Percentiles rank a stretch among this genome's conserved stretches.
These are phyloP conservation scores for Cyclotella baltica DNA, from an alignment of 108 stramenopile species.

Conservation along the genomic window DNA sequence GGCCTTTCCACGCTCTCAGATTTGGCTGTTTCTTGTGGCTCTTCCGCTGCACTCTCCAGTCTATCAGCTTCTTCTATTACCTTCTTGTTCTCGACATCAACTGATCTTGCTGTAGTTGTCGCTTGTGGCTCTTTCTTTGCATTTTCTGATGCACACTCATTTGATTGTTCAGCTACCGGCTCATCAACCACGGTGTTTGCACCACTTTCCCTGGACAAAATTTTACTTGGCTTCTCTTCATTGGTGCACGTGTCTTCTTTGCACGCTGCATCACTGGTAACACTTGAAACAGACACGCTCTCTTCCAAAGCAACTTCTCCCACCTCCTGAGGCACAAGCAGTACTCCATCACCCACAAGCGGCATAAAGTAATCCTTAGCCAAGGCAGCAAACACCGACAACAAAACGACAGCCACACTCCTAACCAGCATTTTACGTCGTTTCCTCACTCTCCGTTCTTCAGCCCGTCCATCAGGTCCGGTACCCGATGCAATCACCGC, in stretches of 20 bases:
- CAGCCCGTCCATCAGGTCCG: conserved; percentile 61
- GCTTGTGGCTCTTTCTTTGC: neutral
- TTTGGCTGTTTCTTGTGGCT: too few species aligned
- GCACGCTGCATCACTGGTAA: neutral
- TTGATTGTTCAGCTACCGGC: too few species aligned
- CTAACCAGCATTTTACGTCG: conserved; percentile 42
- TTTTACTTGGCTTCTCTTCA: neutral
- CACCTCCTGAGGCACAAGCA: neutral
- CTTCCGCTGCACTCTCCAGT: too few species aligned
- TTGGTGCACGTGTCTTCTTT: neutral
- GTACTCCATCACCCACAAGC: neutral
- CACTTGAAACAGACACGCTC: neutral
- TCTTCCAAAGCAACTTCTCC: neutral
- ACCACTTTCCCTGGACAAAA: neutral
- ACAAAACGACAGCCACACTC: conserved; percentile 40
- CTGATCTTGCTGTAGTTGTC: too few species aligned
- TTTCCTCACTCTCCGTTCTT: conserved; percentile 43
- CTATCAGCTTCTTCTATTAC: too few species aligned
- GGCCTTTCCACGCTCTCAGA: too few species aligned
- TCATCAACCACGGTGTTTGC: neutral
- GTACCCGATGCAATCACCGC: conserved; percentile 71
- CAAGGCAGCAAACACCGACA: conserved; percentile 47
- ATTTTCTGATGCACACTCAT: neutral
- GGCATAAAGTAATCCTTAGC: conserved; percentile 23
- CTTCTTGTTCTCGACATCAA: too few species aligned